These are phyloP conservation scores for Fusarium udum DNA, from an alignment of 2,329 filamentous ascomycete species.

Conservation along the genomic window DNA sequence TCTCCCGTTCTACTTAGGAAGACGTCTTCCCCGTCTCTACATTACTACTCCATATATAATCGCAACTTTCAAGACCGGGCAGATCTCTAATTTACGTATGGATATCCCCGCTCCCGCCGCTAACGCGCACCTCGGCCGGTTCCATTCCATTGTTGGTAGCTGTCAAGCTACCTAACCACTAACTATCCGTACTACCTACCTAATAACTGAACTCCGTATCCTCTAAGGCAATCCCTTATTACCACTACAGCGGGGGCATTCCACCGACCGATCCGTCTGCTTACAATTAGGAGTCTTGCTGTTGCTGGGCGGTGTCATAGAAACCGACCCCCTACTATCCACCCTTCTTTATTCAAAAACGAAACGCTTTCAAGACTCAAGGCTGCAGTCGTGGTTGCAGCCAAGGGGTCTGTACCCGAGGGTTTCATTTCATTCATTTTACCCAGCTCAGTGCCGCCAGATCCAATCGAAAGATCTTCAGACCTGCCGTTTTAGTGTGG, in stretches of 20 bases:
- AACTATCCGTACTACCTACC: background rate
- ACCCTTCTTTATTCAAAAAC: constrained; percentile 1
- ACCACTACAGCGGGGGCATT: constrained; percentile 6
- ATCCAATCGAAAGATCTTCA: constrained; percentile 20
- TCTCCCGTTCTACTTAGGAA: background rate
- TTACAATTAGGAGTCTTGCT: constrained; percentile 9
- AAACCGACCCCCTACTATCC: background rate
- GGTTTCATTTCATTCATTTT: constrained; percentile 12
- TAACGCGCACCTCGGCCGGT: constrained; percentile 26
- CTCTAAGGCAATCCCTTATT: background rate
- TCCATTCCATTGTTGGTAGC: constrained; percentile 3
- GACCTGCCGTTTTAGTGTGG: constrained; percentile 32
- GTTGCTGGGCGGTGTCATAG: constrained; percentile 4
- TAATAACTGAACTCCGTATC: background rate
- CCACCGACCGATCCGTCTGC: constrained; percentile 18
- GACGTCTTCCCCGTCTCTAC: background rate
- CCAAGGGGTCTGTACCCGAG: background rate
- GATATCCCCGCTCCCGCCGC: constrained; percentile 31
- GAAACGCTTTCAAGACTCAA: constrained; percentile 19
- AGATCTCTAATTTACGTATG: constrained; percentile 25
- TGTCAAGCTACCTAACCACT: constrained; percentile 12
- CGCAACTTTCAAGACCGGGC: background rate
- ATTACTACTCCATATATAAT: background rate
- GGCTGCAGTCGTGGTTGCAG: background rate
- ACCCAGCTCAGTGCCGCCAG: background rate